Evolutionary conservation across 1,284 basidiomycete genomes (phyloP).

Genomic region (Ganoderma lucidum): DNA sequence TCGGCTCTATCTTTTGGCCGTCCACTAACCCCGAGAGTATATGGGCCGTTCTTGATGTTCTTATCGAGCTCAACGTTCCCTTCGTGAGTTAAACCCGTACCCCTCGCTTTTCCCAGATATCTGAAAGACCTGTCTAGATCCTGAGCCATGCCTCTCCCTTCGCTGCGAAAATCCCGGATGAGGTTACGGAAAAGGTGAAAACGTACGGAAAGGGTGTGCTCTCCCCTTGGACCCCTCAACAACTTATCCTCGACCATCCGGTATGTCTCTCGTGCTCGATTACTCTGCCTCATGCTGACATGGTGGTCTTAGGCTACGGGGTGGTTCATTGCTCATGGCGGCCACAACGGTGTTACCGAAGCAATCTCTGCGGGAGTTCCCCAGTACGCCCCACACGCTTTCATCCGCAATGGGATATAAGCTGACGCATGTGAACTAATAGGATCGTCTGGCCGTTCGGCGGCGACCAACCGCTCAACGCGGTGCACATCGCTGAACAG

Average conservation of each 20-base stretch:
- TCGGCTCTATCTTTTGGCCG: constrained; percentile 34
- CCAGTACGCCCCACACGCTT: constrained; percentile 17
- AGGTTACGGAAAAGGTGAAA: constrained; percentile 23
- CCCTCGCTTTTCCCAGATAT: background rate
- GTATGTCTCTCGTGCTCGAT: constrained; percentile 19
- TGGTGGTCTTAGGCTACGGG: constrained; percentile 25
- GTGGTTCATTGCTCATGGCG: constrained; percentile 37
- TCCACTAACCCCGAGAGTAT: constrained; percentile 24
- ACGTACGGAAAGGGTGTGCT: constrained; percentile 28
- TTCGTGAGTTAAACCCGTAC: constrained; percentile 23
- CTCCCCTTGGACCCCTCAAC: constrained; percentile 34
- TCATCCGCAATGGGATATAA: no score
- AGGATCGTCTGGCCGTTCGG: constrained; percentile 36
- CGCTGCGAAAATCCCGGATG: constrained; percentile 21
- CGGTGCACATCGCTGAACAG: constrained; percentile 26
- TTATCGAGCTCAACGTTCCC: constrained; percentile 31
- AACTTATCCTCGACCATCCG: constrained; percentile 33
- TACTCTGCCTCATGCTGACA: no score
- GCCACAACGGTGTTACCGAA: constrained; percentile 35
- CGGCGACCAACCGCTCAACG: constrained; percentile 37
- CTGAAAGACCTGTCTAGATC: constrained; percentile 24
- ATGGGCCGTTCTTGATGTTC: constrained; percentile 33
- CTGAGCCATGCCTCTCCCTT: constrained; percentile 33
- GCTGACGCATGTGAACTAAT: no score
- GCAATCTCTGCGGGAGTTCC: constrained; percentile 31